Percentiles rank a stretch among this genome's conserved stretches.
These are phyloP conservation scores for Globisporangium megalacanthum DNA, from an alignment of 352 stramenopile genomes.

Conservation along the genomic window DNA sequence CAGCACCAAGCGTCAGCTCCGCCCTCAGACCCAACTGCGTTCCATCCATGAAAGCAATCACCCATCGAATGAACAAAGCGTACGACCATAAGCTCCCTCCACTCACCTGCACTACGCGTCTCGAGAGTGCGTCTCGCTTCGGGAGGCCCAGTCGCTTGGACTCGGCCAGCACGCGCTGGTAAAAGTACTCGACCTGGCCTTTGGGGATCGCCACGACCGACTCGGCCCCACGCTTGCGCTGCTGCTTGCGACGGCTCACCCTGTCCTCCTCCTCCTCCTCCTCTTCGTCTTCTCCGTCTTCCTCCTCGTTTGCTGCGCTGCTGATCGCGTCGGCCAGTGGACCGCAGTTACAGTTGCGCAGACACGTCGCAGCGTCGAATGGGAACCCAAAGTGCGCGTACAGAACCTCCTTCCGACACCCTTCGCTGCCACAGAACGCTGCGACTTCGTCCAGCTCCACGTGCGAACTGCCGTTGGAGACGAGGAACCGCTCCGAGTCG, in stretches of 20 bases:
- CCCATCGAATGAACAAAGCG: not conserved
- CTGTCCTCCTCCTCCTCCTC: not conserved
- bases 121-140: conserved; percentile 54
- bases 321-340: conserved; percentile 11
- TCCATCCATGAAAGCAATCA: too few relatives aligned
- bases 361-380: conserved; percentile 32
- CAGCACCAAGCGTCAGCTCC: not conserved
- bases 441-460: conserved; percentile 41
- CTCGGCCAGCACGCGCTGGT: conserved; percentile 45
- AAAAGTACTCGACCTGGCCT: conserved; percentile 49
- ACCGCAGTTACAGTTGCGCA: conserved; percentile 63
- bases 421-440: conserved; percentile 44
- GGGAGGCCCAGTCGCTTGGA: conserved; percentile 33
- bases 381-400: conserved; percentile 49
- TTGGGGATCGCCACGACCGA: conserved; percentile 6
- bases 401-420: conserved; percentile 53
- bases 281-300: too few relatives aligned
- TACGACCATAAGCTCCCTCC: not conserved
- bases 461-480: conserved; percentile 36
- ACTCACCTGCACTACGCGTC: conserved; percentile 38
- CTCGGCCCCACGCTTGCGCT: conserved; percentile 1
- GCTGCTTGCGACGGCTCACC: not conserved
- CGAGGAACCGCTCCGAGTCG: conserved; percentile 9
- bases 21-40: too few relatives aligned
- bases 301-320: not conserved